A percentile compares a stretch with the other conserved stretches of the same genome.
phyloP scores from a whole-genome alignment of 192 early-diverging fungal genomes.

The Umbelopsis isabellina region DNA sequence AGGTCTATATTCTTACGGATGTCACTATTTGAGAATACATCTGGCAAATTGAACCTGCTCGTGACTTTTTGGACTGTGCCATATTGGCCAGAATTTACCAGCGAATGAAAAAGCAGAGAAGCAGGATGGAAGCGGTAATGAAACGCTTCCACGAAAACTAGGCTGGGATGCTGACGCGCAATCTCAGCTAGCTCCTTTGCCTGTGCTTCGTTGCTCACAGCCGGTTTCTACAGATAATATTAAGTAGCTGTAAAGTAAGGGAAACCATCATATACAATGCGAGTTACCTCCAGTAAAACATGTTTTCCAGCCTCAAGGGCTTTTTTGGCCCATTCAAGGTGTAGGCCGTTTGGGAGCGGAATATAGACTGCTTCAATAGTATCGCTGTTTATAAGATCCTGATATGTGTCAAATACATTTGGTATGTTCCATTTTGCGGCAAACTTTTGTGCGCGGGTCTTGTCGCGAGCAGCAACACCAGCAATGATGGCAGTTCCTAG shows the following conservation, averaged over 20 bases:
- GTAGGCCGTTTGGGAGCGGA: conserved; percentile 55
- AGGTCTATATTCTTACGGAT: conserved; percentile 40
- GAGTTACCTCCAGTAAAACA: conserved; percentile 21
- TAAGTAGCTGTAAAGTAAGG: not conserved
- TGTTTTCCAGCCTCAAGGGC: conserved; percentile 38
- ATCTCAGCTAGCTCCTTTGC: conserved; percentile 32
- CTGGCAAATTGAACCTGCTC: conserved; percentile 10
- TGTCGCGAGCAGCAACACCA: conserved; percentile 56
- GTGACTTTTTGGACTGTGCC: conserved; percentile 21
- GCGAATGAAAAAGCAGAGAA: conserved; percentile 27
- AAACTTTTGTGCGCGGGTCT: conserved; percentile 38
- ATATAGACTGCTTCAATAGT: conserved; percentile 62
- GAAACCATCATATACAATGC: not conserved
- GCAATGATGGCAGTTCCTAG: conserved; percentile 37
- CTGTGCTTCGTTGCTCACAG: conserved; percentile 42
- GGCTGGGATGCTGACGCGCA: conserved; percentile 37
- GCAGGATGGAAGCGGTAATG: conserved; percentile 47
- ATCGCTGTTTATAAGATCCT: conserved; percentile 48
- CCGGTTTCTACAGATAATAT: conserved; percentile 39
- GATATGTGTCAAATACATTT: conserved; percentile 48
- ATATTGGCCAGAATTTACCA: conserved; percentile 21
- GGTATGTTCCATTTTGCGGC: conserved; percentile 50
- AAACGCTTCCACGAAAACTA: conserved; percentile 46
- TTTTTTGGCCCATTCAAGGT: conserved; percentile 49
- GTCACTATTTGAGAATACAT: conserved; percentile 26